Evolutionary conservation across 371 early-diverging fungal species (phyloP), one percentile per base, ranked within the genome.

Genomic region (Cokeromyces recurvatus): DNA sequence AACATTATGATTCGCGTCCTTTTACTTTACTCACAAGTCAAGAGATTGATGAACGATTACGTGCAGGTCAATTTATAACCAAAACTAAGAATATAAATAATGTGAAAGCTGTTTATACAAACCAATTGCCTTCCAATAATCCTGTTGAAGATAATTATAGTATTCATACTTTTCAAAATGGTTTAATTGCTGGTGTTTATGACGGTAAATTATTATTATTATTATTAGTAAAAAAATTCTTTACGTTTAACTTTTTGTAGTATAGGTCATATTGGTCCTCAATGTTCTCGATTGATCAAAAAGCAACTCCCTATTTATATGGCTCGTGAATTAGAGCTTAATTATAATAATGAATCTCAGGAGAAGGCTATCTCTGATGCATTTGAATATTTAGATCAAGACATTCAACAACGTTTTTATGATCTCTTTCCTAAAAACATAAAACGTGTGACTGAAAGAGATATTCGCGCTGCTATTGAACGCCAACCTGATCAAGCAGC

Each of bases 371-470:
- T 82, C 23, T 65, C 73, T 10, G 68, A 44, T 3, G 81, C 79
- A 0, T 83, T 83, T 50, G 68, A 63, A 32, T 63, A 62, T 0
- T 48, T 85, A 44, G 86, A 85, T 48, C 48, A 71, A 32, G 71
- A 74, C 49, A 80, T 85, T 46, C 76, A 81, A 34, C 64, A 77
- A 29, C 72, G 79, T n/a, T 74, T 79, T 23, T 74, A 79, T 32
- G 60, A 72, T 15, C 23, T 68, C 32, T 76, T 59, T 47, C 73
- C 58, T 10, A 67, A 57, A 24, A 71, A 62, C 43, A 38, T 51
- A 36, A 48, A 62, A 24, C 42, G 61, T 20, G 29, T 68, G 6
- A 53, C 75, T 31, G 48, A 78, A 50, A 51, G 67, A 46, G 60
- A 76, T 59, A 48, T 71, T 50, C 64, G 64, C 49, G 37, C 58